Evolutionary conservation across 805 yeast genomes (phyloP).

Genomic region (Ogataea pini): DNA sequence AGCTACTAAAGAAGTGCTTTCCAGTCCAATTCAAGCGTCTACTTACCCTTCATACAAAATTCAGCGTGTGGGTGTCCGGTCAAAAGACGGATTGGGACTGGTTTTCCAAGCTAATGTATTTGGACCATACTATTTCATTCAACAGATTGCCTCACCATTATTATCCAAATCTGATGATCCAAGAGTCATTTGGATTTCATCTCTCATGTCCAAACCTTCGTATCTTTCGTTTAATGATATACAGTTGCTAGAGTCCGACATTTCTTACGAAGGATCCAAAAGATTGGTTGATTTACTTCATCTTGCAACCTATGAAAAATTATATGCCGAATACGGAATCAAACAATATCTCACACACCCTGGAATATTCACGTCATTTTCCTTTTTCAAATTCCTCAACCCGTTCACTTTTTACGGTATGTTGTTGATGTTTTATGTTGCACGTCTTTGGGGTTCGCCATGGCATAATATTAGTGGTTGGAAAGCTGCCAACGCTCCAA

Average conservation of each 20-base stretch:
- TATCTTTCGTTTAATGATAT: conserved; percentile 74
- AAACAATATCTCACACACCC: conserved; percentile 85
- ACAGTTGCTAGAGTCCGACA: conserved; percentile 60
- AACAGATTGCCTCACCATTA: conserved; percentile 60
- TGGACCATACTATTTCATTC: conserved; percentile 86
- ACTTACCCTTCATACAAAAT: conserved; percentile 85
- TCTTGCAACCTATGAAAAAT: conserved; percentile 58
- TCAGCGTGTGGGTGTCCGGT: conserved; percentile 74
- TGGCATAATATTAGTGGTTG: conserved; percentile 91
- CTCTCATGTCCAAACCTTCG: conserved; percentile 77
- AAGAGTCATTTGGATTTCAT: conserved; percentile 79
- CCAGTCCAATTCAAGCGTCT: conserved; percentile 76
- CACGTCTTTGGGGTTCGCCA: conserved; percentile 78
- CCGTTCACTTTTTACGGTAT: conserved; percentile 81
- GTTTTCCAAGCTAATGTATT: conserved; percentile 96
- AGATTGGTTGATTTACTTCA: conserved; percentile 83
- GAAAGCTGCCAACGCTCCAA: conserved; percentile 85
- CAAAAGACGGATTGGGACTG: conserved; percentile 78
- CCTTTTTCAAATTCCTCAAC: conserved; percentile 75
- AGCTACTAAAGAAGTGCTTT: conserved; percentile 66
- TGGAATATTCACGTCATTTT: conserved; percentile 85
- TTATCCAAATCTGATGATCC: conserved; percentile 46
- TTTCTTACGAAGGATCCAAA: conserved; percentile 91
- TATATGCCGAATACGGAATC: conserved; percentile 53
- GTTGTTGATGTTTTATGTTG: conserved; percentile 79